phyloP scores from a whole-genome alignment of 768 basidiomycete species.

The Lyophyllum decastes region DNA sequence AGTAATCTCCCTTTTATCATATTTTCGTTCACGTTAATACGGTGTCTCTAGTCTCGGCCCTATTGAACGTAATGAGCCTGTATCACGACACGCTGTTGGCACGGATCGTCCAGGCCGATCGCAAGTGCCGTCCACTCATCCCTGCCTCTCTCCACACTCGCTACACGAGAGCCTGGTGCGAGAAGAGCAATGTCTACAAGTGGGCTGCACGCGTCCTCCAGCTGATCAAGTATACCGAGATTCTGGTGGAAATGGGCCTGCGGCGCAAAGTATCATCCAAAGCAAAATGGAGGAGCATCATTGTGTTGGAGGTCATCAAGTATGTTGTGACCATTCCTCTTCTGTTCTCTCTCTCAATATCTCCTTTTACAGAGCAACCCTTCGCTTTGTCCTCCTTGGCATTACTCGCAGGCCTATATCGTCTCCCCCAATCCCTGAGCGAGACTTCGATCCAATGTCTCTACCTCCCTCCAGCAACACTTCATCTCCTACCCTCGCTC shows the following conservation, averaged over 20 bases:
- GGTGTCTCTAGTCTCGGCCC: constrained; percentile 71
- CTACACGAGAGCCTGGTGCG: constrained; percentile 87
- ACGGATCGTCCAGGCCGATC: constrained; percentile 60
- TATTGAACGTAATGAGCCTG: constrained; percentile 84
- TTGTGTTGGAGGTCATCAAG: constrained; percentile 85
- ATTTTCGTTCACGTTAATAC: constrained; percentile 11
- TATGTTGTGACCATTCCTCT: constrained; percentile 36
- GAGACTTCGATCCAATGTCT: constrained; percentile 80
- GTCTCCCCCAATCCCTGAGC: constrained; percentile 79
- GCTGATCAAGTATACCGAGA: constrained; percentile 76
- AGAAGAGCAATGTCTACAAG: constrained; percentile 69
- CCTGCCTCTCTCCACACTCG: constrained; percentile 80
- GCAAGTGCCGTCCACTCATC: constrained; percentile 74
- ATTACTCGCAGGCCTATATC: constrained; percentile 78
- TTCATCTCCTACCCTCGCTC: constrained; percentile 61
- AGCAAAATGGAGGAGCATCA: constrained; percentile 73
- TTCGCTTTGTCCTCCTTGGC: constrained; percentile 73
- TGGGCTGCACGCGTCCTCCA: constrained; percentile 77
- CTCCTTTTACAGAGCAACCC: constrained; percentile 53
- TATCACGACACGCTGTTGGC: constrained; percentile 94
- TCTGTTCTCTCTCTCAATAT: constrained; percentile 14
- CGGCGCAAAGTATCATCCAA: constrained; percentile 67
- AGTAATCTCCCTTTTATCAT: constrained; percentile 37
- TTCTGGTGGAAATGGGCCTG: constrained; percentile 89
- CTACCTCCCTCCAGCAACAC: constrained; percentile 54